These are phyloP conservation scores for Fusarium lyarnte DNA, from an alignment of 2,329 filamentous ascomycete species.

Conservation along the genomic window DNA sequence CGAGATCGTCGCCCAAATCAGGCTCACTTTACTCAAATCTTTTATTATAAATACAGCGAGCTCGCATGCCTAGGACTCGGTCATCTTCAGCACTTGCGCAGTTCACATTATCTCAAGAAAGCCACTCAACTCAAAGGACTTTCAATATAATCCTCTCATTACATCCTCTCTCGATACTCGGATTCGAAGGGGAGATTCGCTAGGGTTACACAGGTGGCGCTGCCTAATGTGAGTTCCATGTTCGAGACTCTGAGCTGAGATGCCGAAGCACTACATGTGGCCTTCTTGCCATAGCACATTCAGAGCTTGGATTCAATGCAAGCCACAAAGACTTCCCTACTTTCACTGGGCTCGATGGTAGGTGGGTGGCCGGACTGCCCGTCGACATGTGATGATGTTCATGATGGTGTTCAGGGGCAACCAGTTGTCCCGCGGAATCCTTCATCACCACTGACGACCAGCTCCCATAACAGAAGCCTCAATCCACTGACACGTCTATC, in stretches of 20 bases:
- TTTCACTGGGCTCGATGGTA: not conserved
- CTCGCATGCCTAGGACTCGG: not conserved
- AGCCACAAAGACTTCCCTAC: not conserved
- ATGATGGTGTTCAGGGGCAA: not conserved
- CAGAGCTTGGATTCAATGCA: not conserved
- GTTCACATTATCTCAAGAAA: not conserved
- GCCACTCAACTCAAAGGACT: not conserved
- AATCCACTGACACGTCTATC: rapidly evolving
- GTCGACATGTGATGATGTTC: not conserved
- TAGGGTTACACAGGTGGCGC: not conserved
- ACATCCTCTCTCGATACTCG: not conserved
- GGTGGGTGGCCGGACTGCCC: not conserved
- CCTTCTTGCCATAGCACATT: not conserved
- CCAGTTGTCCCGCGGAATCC: rapidly evolving
- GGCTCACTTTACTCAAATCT: rapidly evolving
- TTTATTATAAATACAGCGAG: not conserved
- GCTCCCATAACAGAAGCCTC: rapidly evolving
- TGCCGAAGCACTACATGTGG: not conserved
- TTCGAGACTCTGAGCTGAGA: not conserved
- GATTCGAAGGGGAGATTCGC: too few relatives aligned
- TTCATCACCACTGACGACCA: rapidly evolving
- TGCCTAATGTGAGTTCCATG: not conserved
- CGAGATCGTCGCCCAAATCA: not conserved
- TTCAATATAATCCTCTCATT: rapidly evolving
- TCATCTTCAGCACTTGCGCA: not conserved